Evolutionary conservation across 305 asterid species (phyloP).

Genomic region (Fraxinus xanthoxyloides): DNA sequence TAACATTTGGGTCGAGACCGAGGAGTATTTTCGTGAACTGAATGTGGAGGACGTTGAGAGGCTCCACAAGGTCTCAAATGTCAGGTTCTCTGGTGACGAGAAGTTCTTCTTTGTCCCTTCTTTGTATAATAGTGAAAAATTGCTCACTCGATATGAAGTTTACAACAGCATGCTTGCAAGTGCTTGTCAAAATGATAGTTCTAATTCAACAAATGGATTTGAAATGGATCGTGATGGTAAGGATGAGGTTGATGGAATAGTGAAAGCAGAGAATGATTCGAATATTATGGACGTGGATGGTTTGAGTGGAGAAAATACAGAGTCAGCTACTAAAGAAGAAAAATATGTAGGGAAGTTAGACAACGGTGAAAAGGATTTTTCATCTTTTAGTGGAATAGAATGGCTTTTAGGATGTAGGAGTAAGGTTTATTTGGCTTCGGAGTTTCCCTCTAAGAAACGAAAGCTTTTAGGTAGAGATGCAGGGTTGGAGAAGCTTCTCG

Average conservation of each 20-base stretch:
- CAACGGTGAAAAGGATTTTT: constrained; percentile 28
- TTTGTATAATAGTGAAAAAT: constrained; percentile 29
- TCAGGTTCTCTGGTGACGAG: constrained; percentile 37
- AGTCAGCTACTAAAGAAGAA: constrained; percentile 24
- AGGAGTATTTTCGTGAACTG: constrained; percentile 81
- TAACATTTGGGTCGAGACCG: constrained; percentile 70
- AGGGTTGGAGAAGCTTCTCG: constrained; percentile 85
- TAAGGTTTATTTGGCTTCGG: constrained; percentile 82
- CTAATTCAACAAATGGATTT: constrained; percentile 30
- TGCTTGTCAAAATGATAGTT: constrained; percentile 24
- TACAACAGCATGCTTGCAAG: constrained; percentile 32
- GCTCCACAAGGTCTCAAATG: constrained; percentile 41
- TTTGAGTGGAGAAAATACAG: constrained; percentile 31
- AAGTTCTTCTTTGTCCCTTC: constrained; percentile 53
- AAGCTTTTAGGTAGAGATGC: constrained; percentile 91
- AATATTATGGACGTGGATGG: constrained; percentile 55
- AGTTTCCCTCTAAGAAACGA: constrained; percentile 85
- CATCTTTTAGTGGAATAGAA: constrained; percentile 65
- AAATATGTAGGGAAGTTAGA: constrained; percentile 2
- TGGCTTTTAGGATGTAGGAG: constrained; percentile 96
- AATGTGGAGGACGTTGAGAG: constrained; percentile 60
- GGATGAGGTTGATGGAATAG: constrained; percentile 26
- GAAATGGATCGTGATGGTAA: constrained; percentile 23
- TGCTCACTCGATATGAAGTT: constrained; percentile 22
- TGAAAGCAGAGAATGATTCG: constrained; percentile 42